These are phyloP conservation scores for Zychaea mexicana DNA, from an alignment of 371 early-diverging fungal genomes.

Conservation along the genomic window DNA sequence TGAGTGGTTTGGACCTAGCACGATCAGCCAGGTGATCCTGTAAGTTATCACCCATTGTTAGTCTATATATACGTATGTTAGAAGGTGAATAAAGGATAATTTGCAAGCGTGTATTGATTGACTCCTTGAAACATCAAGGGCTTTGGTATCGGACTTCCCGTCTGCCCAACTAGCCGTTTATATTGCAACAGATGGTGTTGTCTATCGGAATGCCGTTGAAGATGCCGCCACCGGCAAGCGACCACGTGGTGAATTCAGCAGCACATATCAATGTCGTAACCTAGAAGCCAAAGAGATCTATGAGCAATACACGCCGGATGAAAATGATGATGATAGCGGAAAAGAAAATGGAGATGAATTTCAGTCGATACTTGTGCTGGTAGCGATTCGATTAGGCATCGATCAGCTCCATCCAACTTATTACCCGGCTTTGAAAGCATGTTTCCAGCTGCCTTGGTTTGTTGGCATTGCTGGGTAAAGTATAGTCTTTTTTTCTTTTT, in stretches of 20 bases:
- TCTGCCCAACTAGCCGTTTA: constrained; percentile 67
- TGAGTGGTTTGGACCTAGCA: constrained; percentile 96
- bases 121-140: constrained; percentile 46
- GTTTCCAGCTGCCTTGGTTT: constrained; percentile 76
- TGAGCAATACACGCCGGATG: constrained; percentile 13
- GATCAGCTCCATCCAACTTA: constrained; percentile 87
- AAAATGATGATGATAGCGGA: constrained; percentile 14
- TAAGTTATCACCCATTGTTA: constrained; percentile 32
- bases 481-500: background rate
- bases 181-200: constrained; percentile 74
- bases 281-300: constrained; percentile 40
- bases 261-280: constrained; percentile 11
- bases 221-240: constrained; percentile 41
- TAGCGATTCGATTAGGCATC: constrained; percentile 88
- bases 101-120: too few relatives aligned
- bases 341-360: constrained; percentile 36
- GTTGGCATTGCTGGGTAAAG: constrained; percentile 90
- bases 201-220: constrained; percentile 67
- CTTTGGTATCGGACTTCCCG: constrained; percentile 66
- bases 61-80: background rate
- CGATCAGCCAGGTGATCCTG: constrained; percentile 89
- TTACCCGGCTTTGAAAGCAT: constrained; percentile 71
- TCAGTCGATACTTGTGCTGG: constrained; percentile 78
- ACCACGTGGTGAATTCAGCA: constrained; percentile 41
- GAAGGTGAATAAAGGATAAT: background rate